Percentiles rank a stretch among this genome's conserved stretches.
Evolutionary conservation across 2,329 filamentous ascomycete species (phyloP).

Genomic region (Chaetomiaceae sp.): DNA sequence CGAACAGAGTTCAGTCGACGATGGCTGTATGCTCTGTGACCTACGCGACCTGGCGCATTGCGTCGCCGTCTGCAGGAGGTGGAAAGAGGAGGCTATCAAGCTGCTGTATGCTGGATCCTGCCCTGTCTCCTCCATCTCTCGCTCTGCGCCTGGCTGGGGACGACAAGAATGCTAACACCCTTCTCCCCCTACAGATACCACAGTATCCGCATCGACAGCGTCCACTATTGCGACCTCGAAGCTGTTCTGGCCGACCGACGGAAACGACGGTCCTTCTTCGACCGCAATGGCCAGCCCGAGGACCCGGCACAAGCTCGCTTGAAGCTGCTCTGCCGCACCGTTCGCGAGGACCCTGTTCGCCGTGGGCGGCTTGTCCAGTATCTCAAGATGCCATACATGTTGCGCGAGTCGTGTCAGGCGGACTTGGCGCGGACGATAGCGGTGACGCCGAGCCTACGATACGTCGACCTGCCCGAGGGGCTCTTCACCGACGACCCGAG

Average conservation of each 20-base stretch:
- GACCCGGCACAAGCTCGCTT: constrained; percentile 73
- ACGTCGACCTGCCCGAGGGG: constrained; percentile 85
- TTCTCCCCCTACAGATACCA: constrained; percentile 55
- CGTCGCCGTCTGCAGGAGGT: constrained; percentile 65
- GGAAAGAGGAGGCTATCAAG: constrained; percentile 50
- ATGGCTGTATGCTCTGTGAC: constrained; percentile 90
- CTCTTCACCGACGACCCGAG: constrained; percentile 74
- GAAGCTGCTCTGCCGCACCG: constrained; percentile 70
- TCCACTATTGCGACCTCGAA: constrained; percentile 91
- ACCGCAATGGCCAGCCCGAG: constrained; percentile 71
- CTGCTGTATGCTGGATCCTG: constrained; percentile 53
- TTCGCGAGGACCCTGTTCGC: constrained; percentile 66
- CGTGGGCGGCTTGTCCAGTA: constrained; percentile 67
- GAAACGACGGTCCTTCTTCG: constrained; percentile 65
- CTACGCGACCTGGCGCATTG: constrained; percentile 81
- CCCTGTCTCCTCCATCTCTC: not conserved
- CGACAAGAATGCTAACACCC: not conserved
- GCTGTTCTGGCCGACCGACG: constrained; percentile 72
- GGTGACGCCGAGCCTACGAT: constrained; percentile 76
- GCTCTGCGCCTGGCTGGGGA: too few relatives aligned
- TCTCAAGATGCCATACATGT: constrained; percentile 91
- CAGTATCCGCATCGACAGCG: constrained; percentile 85
- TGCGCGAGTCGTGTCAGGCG: constrained; percentile 76
- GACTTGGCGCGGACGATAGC: constrained; percentile 82
- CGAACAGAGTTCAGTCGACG: constrained; percentile 70